Evolutionary conservation across 1,284 basidiomycete species (phyloP).

Genomic region (Austroboletus novae-zelandiae): DNA sequence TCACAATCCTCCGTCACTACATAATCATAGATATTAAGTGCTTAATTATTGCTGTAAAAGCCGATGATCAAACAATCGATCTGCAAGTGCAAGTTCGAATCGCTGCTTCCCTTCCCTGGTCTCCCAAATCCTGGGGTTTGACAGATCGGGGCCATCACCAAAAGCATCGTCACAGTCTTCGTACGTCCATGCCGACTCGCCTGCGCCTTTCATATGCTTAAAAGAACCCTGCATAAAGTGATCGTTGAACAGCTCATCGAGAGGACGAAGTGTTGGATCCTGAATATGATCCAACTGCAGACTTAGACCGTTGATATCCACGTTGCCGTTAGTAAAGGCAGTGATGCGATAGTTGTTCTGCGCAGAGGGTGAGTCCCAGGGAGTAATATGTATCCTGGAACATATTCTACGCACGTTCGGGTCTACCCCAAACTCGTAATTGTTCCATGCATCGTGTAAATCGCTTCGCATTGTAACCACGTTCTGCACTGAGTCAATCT

Average conservation of each 20-base stretch:
- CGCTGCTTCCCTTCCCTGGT: constrained; percentile 17
- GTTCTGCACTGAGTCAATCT: constrained; percentile 21
- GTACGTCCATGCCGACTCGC: constrained; percentile 18
- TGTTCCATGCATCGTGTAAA: constrained; percentile 19
- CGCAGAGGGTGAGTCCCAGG: background rate
- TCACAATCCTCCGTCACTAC: too few relatives aligned
- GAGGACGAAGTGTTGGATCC: constrained; percentile 21
- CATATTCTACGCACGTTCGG: constrained; percentile 17
- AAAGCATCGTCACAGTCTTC: constrained; percentile 3
- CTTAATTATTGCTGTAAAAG: background rate
- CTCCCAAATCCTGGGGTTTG: constrained; percentile 17
- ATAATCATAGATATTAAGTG: too few relatives aligned
- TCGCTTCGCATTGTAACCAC: constrained; percentile 18
- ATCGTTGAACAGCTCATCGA: constrained; percentile 24
- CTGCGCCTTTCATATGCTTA: constrained; percentile 22
- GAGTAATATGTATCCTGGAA: background rate
- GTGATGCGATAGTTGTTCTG: constrained; percentile 21
- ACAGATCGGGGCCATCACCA: constrained; percentile 7
- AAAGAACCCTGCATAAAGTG: constrained; percentile 25
- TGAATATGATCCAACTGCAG: constrained; percentile 24
- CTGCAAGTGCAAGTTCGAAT: constrained; percentile 14
- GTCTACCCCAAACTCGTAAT: constrained; percentile 23
- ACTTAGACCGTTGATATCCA: constrained; percentile 12
- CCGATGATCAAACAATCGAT: constrained; percentile 4
- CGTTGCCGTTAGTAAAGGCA: constrained; percentile 16